Base-by-base conservation (phyloP, 306 rosid genomes). In the Pueraria montana region DNA sequence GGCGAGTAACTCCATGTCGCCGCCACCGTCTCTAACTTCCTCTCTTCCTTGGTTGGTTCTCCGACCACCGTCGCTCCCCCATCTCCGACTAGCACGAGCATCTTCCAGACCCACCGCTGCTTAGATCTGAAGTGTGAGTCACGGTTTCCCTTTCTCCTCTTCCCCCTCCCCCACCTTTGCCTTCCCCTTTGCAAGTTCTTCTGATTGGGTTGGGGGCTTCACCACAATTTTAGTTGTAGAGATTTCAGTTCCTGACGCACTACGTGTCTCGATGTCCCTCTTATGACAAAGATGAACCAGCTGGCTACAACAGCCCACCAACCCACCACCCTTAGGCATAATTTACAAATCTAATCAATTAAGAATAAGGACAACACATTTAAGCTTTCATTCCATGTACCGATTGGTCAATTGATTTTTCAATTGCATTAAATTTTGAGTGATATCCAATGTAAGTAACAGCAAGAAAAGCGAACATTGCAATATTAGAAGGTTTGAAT, bases 381-480 rank as follows among this genome's bases (percentile, higher is more conserved):
- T 4, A 48, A 43, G 4, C 62, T 77, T 36, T 14, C n/a, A 32
- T 17, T 24, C 6, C 40, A 48, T 43, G 5, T 81, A 73, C 84
- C 50, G 36, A 7, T 21, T 13, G 1, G 17, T 3, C 8, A 18
- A 56, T 0, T 18, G 24, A 12, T 17, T 2, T 0, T 20, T 6
- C 11, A 2, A n/a, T 6, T 6, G 0, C 8, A 11, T 24, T 6
- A 23, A 21, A 46, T 23, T 21, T 3, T 3, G 2, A 1, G 40
- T 61, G 74, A 72, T 77, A 78, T 20, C 17, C 45, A 24, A 77
- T 13, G 21, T 0, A 0, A 34, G 79, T 14, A 62, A 79, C 86
- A 61, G 78, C 78, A 17, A 83, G 4, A 32, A 83, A 67, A 50
- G 56, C 61, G 4, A 20, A 70, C n/a, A 49, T 5, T 77, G 86